Evolutionary conservation across 164 flowering plant genomes (phyloP).

Genomic region (Tetracentron sinense): DNA sequence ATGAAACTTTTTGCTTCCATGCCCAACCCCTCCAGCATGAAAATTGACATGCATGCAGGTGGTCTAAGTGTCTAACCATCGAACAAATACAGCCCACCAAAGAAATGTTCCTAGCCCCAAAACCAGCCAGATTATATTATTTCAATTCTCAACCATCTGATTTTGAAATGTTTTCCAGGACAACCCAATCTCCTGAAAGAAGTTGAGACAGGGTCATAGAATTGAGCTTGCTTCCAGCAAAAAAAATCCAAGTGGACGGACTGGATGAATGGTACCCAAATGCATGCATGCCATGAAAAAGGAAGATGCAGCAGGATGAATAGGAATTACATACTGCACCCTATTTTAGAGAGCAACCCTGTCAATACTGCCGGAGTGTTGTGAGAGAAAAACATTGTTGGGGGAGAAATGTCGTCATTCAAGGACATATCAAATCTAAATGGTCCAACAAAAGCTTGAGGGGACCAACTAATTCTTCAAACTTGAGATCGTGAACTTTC

Average conservation of each 20-base stretch:
- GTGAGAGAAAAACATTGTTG: too few species aligned
- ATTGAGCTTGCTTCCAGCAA: not conserved
- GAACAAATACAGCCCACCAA: not conserved
- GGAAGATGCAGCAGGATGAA: not conserved
- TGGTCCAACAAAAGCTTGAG: too few species aligned
- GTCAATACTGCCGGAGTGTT: not conserved
- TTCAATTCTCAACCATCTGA: not conserved
- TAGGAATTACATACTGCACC: not conserved
- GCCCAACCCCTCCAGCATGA: not conserved
- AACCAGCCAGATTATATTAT: not conserved
- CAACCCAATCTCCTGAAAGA: not conserved
- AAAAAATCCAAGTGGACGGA: too few species aligned
- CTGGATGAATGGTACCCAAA: too few species aligned
- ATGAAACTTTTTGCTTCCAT: not conserved
- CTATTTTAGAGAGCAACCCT: not conserved
- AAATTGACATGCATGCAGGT: not conserved
- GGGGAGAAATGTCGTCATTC: too few species aligned
- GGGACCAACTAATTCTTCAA: not conserved
- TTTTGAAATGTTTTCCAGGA: not conserved
- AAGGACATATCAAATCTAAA: too few species aligned
- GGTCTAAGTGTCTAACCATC: not conserved
- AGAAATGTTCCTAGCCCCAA: not conserved
- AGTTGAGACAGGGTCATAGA: not conserved
- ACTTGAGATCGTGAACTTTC: not conserved
- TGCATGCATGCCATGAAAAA: not conserved